Conservation (phyloP, 2,329 filamentous ascomycete species). For the Gnomoniopsis sp. region DNA sequence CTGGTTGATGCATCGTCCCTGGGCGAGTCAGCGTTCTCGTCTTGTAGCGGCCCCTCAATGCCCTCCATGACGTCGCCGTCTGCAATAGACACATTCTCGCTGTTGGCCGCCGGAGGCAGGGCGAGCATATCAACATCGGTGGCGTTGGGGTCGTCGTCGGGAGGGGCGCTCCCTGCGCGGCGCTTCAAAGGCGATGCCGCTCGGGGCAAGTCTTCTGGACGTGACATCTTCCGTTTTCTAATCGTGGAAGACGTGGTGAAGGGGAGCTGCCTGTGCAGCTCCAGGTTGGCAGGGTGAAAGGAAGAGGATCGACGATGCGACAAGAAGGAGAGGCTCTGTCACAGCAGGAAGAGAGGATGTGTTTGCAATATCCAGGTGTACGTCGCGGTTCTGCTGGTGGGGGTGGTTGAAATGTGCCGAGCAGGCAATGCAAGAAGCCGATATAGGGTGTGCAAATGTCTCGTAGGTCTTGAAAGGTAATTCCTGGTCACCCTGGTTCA, state of each 20-base stretch:
- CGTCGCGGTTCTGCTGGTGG: neutral
- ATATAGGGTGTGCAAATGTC: slow-evolving; percentile 12
- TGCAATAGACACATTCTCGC: slow-evolving; percentile 2
- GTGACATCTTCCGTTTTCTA: slow-evolving; percentile 68
- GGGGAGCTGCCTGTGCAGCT: slow-evolving; percentile 65
- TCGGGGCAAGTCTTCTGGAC: slow-evolving; percentile 53
- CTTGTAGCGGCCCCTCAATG: neutral
- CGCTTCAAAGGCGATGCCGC: slow-evolving; percentile 65
- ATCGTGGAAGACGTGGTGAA: slow-evolving; percentile 67
- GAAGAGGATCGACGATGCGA: slow-evolving; percentile 1
- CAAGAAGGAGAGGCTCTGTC: neutral
- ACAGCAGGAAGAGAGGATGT: no score
- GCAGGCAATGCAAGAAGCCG: slow-evolving; percentile 10
- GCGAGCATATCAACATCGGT: slow-evolving; percentile 44
- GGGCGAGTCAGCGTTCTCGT: neutral
- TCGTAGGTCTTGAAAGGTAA: slow-evolving; percentile 6
- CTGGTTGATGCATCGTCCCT: neutral
- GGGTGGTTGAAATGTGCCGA: neutral
- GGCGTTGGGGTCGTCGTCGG: slow-evolving; percentile 38
- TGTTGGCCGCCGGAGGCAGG: slow-evolving; percentile 23
- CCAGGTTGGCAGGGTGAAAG: slow-evolving; percentile 30
- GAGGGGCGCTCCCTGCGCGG: slow-evolving; percentile 60
- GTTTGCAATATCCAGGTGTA: neutral
- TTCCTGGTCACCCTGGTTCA: slow-evolving; percentile 1
- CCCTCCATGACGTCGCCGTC: slow-evolving; percentile 6